Conservation (phyloP, 768 basidiomycete genomes). For the Podaxis sp. region DNA sequence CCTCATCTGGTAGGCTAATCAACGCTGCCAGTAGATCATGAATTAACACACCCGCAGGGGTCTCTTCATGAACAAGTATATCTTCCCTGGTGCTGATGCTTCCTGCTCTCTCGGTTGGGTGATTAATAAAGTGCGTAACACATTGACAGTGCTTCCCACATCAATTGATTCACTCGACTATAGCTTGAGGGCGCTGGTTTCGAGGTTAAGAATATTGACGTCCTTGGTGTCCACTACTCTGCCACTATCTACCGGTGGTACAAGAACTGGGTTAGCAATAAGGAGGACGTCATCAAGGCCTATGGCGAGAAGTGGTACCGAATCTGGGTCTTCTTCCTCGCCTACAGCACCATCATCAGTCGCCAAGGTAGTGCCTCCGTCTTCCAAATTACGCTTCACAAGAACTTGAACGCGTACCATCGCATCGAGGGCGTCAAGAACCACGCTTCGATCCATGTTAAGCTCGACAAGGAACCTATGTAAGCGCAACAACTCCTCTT, state of each 20-base stretch:
- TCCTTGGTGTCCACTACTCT: conserved; percentile 95
- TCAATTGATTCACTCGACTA: not conserved
- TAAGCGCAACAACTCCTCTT: conserved; percentile 23
- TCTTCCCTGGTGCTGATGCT: conserved; percentile 99
- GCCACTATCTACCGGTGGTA: conserved; percentile 92
- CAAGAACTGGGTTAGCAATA: conserved; percentile 94
- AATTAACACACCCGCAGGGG: conserved; percentile 46
- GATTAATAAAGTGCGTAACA: conserved; percentile 44
- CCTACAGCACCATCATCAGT: conserved; percentile 80
- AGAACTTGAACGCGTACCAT: conserved; percentile 95
- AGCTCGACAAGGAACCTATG: conserved; percentile 47
- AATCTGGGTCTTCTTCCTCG: conserved; percentile 97
- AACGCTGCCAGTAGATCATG: not conserved
- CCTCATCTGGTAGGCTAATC: conserved; percentile 69
- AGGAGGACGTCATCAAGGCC: conserved; percentile 80
- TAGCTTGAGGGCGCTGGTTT: conserved; percentile 90
- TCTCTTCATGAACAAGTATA: conserved; percentile 96
- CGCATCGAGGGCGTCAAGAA: conserved; percentile 80
- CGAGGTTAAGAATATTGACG: conserved; percentile 94
- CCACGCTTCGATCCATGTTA: conserved; percentile 77
- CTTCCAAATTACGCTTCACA: conserved; percentile 97
- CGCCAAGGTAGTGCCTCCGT: conserved; percentile 88
- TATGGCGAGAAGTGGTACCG: conserved; percentile 96
- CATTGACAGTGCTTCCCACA: not conserved
- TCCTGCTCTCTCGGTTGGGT: conserved; percentile 96